Base-by-base conservation (phyloP, 2,329 filamentous ascomycete species). In the Coniochaeta sp. region DNA sequence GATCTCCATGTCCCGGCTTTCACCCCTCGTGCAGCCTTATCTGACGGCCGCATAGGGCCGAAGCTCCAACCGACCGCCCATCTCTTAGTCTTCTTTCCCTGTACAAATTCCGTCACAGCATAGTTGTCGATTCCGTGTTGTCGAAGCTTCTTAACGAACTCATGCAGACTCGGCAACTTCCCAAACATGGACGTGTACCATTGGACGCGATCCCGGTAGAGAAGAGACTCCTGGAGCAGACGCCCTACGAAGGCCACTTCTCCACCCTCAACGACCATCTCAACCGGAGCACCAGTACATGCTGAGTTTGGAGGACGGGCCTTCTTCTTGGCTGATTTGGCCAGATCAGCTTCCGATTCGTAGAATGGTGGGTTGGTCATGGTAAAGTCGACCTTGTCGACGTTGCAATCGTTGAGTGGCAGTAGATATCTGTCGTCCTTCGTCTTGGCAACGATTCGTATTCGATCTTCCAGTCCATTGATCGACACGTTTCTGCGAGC, bases 351-450 rank as follows among this genome's bases (percentile, higher is more conserved):
- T 3, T 82, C 76, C 0, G 90, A 92, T n/a, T 79, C 73, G 76
- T 97, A 98, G 75, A 99, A 99, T 0, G 95, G 95, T 0, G 95
- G 95, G 66, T 99, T 99, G 64, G 89, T 93, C 86, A 98, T 96
- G 61, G 85, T 86, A 71, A 98, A 97, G 70, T 93, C 88, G 50
- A 96, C 78, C 3, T 63, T 69, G 8, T 75, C 70, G 5, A 83
- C 70, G 24, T 71, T 73, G 1, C 87, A 69, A 0, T 79, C 78
- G 43, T 85, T 77, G 0, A 91, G 69, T 0, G 89, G 87, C 6
- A 98, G 80, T 1, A 97, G 75, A 38, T 36, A 28, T 0, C 76
- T 67, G 38, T 81, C 83, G 0, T 75, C 69, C 0, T 76, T 66
- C 0, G 76, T 72, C 1, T 85, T 86, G 44, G 80, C 71, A 0